Conservation (phyloP, 352 stramenopile species). For the Phytopythium litorale region DNA sequence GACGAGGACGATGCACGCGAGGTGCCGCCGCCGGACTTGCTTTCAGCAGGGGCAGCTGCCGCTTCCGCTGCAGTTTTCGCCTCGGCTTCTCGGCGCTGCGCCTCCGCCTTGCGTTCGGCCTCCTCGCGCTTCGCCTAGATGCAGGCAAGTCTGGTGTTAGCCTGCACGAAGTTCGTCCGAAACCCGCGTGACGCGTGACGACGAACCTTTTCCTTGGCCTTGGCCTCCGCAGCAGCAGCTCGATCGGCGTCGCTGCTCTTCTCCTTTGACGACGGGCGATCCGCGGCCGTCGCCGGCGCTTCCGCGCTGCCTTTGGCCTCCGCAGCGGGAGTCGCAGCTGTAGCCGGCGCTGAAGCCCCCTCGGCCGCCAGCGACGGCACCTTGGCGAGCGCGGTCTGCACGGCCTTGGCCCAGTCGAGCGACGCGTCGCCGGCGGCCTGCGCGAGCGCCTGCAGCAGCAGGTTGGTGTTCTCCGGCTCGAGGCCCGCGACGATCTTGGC, state of each 20-base stretch:
- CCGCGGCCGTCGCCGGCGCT: conserved; percentile 8
- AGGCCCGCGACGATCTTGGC: conserved; percentile 85
- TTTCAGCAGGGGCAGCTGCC: conserved; percentile 15
- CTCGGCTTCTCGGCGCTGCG: conserved; percentile 21
- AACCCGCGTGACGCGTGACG: not conserved
- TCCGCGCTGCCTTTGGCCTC: conserved; percentile 23
- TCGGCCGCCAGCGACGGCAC: conserved; percentile 62
- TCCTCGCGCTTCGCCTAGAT: conserved; percentile 5
- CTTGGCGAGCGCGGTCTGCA: conserved; percentile 59
- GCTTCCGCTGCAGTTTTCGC: conserved; percentile 20
- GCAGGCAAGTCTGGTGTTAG: not conserved
- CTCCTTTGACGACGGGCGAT: conserved; percentile 45
- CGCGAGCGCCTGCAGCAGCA: conserved; percentile 70
- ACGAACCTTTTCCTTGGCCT: conserved; percentile 38
- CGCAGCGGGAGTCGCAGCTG: conserved; percentile 9
- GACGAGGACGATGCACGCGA: conserved; percentile 21
- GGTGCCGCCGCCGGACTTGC: conserved; percentile 30
- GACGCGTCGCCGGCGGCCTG: conserved; percentile 48
- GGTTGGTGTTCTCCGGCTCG: conserved; percentile 83
- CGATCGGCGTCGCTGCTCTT: conserved; percentile 19
- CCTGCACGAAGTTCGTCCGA: not conserved
- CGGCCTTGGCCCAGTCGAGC: conserved; percentile 61
- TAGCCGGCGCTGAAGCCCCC: conserved; percentile 17
- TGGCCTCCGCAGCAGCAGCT: conserved; percentile 38
- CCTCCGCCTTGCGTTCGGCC: conserved; percentile 15